Conservation (phyloP, 2,329 filamentous ascomycete genomes). For the Colletotrichum endophyticum region DNA sequence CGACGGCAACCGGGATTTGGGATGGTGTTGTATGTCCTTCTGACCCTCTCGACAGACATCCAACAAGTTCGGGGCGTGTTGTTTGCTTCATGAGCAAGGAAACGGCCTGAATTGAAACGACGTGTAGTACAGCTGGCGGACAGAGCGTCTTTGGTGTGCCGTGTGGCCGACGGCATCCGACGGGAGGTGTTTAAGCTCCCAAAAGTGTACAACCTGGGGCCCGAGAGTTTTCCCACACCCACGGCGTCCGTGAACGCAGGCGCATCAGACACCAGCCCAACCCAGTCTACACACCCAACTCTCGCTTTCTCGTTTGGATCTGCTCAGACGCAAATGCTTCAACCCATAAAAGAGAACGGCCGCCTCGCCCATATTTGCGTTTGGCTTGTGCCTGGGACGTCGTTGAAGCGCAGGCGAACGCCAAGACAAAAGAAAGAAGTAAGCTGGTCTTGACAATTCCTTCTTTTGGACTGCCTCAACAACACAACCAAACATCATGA, state of each 20-base stretch:
- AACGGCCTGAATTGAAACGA: constrained; percentile 4
- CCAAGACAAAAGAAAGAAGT: constrained; percentile 2
- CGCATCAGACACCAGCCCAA: not conserved
- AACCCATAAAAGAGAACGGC: constrained; percentile 14
- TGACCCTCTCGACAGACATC: not conserved
- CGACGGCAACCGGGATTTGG: not conserved
- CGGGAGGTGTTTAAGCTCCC: not conserved
- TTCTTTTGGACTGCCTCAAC: constrained; percentile 16
- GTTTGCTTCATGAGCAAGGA: constrained; percentile 10
- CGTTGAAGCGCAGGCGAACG: not conserved
- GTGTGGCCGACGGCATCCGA: constrained; percentile 2
- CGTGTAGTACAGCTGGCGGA: not conserved
- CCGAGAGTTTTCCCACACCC: constrained; percentile 1
- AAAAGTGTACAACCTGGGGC: not conserved
- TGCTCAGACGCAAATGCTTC: not conserved
- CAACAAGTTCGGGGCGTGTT: not conserved
- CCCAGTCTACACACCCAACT: not conserved
- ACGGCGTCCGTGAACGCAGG: constrained; percentile 5
- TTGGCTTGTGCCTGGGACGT: too few species aligned
- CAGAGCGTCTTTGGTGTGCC: constrained; percentile 4
- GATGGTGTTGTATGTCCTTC: not conserved
- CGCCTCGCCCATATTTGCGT: not conserved
- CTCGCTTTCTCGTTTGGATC: not conserved
- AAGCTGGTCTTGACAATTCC: constrained; percentile 8
- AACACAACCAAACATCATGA: constrained; percentile 12